These are phyloP conservation scores for Epichloe aotearoae DNA, from an alignment of 2,329 filamentous ascomycete species.

Conservation along the genomic window DNA sequence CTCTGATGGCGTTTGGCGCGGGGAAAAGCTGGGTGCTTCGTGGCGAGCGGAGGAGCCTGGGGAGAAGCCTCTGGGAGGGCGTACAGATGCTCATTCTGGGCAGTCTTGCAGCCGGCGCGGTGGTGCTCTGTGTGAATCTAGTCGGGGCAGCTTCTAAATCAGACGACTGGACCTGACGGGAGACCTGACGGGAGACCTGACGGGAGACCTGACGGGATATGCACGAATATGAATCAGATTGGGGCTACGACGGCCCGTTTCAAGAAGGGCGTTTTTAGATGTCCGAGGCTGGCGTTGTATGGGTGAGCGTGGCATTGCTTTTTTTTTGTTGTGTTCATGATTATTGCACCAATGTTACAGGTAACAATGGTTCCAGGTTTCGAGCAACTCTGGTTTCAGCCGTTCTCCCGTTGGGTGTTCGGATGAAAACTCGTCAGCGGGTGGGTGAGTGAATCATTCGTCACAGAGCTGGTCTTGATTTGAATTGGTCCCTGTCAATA, in stretches of 20 bases:
- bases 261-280: not conserved
- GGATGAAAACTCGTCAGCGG: too few relatives aligned
- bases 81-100: slow-evolving; percentile 23
- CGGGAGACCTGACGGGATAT: not conserved
- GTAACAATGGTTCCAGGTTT: not conserved
- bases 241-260: not conserved
- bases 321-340: not conserved
- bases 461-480: too few relatives aligned
- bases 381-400: too few relatives aligned
- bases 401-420: too few relatives aligned
- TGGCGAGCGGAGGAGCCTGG: slow-evolving; percentile 6
- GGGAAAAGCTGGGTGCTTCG: slow-evolving; percentile 33
- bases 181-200: too few relatives aligned
- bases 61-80: slow-evolving; percentile 16
- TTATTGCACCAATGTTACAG: not conserved
- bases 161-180: not conserved
- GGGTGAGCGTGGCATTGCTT: not conserved
- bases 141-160: slow-evolving; percentile 8
- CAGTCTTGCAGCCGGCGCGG: slow-evolving; percentile 18
- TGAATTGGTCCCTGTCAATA: too few relatives aligned
- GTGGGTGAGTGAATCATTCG: too few relatives aligned
- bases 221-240: not conserved
- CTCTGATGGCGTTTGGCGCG: slow-evolving; percentile 44
- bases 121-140: slow-evolving; percentile 17
- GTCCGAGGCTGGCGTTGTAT: not conserved